A percentile compares a stretch with the other conserved stretches of the same genome.
These are phyloP conservation scores for Kalmusia sp. DNA, from an alignment of 2,329 filamentous ascomycete species.

Conservation along the genomic window DNA sequence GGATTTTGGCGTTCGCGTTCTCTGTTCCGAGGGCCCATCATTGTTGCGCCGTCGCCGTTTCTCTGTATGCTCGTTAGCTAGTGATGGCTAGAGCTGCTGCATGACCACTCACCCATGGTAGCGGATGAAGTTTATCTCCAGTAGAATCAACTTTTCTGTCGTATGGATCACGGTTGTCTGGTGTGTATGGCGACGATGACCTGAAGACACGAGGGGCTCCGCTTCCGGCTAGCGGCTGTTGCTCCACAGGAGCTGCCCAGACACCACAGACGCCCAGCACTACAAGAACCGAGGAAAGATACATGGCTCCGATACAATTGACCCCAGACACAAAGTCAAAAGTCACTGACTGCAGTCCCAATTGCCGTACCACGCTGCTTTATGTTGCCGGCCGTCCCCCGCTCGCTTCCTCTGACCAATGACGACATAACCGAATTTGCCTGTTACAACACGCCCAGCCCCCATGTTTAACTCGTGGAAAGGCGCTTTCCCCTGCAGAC, in stretches of 20 bases:
- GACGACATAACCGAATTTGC: constrained; percentile 41
- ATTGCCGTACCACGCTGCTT: constrained; percentile 13
- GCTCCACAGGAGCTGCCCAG: constrained; percentile 41
- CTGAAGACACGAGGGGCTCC: constrained; percentile 34
- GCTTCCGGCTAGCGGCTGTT: constrained; percentile 44
- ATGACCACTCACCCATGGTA: constrained; percentile 57
- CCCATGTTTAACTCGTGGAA: constrained; percentile 18
- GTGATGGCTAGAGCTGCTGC: not conserved
- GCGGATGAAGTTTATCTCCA: constrained; percentile 66
- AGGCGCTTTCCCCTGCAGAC: not conserved
- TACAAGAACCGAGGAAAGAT: constrained; percentile 35
- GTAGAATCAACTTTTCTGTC: constrained; percentile 69
- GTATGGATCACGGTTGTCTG: constrained; percentile 65
- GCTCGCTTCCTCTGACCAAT: constrained; percentile 41
- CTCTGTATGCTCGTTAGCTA: constrained; percentile 23
- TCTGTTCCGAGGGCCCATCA: constrained; percentile 74
- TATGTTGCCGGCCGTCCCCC: constrained; percentile 16
- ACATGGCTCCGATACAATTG: constrained; percentile 33
- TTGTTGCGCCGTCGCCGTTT: constrained; percentile 66
- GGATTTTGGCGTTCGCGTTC: constrained; percentile 73
- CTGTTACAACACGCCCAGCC: constrained; percentile 16
- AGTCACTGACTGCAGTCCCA: not conserved
- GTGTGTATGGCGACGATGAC: constrained; percentile 61
- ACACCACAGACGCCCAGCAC: constrained; percentile 36
- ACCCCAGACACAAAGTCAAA: constrained; percentile 16